phyloP scores from a whole-genome alignment of 2,329 filamentous ascomycete genomes.

The Endocalyx cinctus region DNA sequence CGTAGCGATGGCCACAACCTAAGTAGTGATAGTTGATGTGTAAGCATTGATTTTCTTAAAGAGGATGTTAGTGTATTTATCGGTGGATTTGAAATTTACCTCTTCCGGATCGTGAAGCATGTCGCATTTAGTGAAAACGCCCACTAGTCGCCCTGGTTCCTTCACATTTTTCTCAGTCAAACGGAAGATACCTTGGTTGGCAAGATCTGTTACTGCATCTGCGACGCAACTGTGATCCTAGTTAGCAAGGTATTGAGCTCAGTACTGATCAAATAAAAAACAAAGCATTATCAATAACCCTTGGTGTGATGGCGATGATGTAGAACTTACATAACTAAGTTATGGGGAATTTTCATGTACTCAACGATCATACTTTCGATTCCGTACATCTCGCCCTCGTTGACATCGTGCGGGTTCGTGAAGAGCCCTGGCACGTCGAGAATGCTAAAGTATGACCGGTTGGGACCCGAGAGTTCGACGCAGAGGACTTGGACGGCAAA shows the following conservation, averaged over 20 bases:
- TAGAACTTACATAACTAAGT: constrained; percentile 32
- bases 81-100: too few relatives aligned
- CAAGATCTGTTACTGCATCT: constrained; percentile 26
- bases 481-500: constrained; percentile 33
- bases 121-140: constrained; percentile 36
- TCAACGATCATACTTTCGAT: constrained; percentile 28
- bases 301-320: too few relatives aligned
- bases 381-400: constrained; percentile 23
- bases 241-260: constrained; percentile 1
- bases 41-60: neutral
- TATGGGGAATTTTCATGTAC: constrained; percentile 31
- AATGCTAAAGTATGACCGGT: constrained; percentile 32
- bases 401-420: constrained; percentile 18
- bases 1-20: constrained; percentile 12
- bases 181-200: constrained; percentile 24
- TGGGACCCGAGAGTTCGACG: constrained; percentile 32
- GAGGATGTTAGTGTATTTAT: neutral
- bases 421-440: constrained; percentile 33
- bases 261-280: neutral
- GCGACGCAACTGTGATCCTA: constrained; percentile 26
- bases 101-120: constrained; percentile 12
- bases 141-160: constrained; percentile 22
- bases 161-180: constrained; percentile 20
- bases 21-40: neutral
- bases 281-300: too few relatives aligned